phyloP scores from a whole-genome alignment of 176 grass and related monocot species.

The Eleusine indica region DNA sequence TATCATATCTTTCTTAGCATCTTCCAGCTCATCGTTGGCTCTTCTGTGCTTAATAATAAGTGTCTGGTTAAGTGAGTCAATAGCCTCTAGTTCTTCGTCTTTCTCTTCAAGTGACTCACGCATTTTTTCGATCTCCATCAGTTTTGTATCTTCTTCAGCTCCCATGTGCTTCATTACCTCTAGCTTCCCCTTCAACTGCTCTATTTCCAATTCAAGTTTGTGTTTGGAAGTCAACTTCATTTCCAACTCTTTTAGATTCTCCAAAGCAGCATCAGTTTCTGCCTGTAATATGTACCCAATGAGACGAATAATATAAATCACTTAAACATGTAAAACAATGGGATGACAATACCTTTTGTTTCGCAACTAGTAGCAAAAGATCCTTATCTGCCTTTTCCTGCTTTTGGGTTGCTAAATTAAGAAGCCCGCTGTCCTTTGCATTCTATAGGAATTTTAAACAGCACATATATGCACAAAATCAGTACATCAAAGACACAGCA shows the following conservation, averaged over 20 bases:
- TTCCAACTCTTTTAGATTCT: conserved; percentile 46
- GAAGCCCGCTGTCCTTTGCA: conserved; percentile 53
- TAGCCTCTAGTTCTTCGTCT: conserved; percentile 47
- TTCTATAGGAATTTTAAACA: conserved; percentile 43
- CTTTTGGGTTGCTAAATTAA: conserved; percentile 53
- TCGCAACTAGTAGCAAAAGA: conserved; percentile 48
- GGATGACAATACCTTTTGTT: conserved; percentile 52
- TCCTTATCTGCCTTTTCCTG: conserved; percentile 53
- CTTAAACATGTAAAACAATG: neutral
- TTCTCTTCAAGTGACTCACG: conserved; percentile 45
- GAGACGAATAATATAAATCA: conserved; percentile 12
- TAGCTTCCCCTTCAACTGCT: conserved; percentile 56
- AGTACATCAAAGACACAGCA: conserved; percentile 5
- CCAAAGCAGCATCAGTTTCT: conserved; percentile 53
- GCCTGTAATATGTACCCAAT: conserved; percentile 39
- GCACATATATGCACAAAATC: conserved; percentile 15
- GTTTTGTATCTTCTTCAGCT: conserved; percentile 24
- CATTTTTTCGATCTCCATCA: conserved; percentile 40
- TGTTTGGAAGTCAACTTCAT: conserved; percentile 55
- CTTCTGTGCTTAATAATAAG: conserved; percentile 46
- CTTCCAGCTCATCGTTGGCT: conserved; percentile 60
- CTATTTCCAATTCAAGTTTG: conserved; percentile 69
- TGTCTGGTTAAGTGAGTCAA: no score
- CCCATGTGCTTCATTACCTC: conserved; percentile 62
- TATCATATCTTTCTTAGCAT: conserved; percentile 59